Evolutionary conservation across 768 basidiomycete genomes (phyloP), one percentile per base, ranked within the genome.

Genomic region (Strobilomyces dryophilus): DNA sequence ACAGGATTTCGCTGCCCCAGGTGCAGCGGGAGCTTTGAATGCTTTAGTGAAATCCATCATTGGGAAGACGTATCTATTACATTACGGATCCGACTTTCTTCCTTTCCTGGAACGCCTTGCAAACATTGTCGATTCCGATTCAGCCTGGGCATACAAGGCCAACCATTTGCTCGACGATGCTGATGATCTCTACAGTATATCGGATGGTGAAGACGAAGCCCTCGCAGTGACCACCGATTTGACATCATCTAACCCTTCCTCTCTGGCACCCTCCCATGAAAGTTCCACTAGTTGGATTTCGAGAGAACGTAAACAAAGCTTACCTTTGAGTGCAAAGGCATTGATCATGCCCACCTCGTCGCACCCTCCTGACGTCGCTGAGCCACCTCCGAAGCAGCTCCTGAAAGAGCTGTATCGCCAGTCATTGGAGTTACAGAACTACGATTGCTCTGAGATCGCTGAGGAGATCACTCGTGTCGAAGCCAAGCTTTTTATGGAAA

Each of bases 401-500:
- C 67, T 90, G 31, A 85, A 80, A 65, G 82, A 84, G 41, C 76
- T 92, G 18, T 71, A 75, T 35, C 80, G 71, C 56, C 68, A 85
- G 42, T 80, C 86, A 9, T 70, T 79, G 49, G 82, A 83, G 48
- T 67, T 92, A 7, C 72, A 80, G 56, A 67, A 66, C 20, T 69
- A 77, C 15, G 85, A 87, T 55, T 73, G 86, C 6, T 76, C 76
- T 20, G 82, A 84, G 21, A 81, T 95, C 55, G 93, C 93, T 0
- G 81, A 89, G 59, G 91, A 95, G 71, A 89, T 97, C 59, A 94
- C 92, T 36, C 79, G 84, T 45, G 69, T 87, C 39, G 84, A 87
- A 63, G 82, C 79, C 56, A 76, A 75, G 52, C 67, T 84, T 34
- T 95, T 95, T 66, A 64, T 87, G 57, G 74, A 76, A 45, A 94